A percentile compares a stretch with the other conserved stretches of the same genome.
These are phyloP conservation scores for Coniochaeta ligniaria DNA, from an alignment of 2,329 filamentous ascomycete genomes.

Conservation along the genomic window DNA sequence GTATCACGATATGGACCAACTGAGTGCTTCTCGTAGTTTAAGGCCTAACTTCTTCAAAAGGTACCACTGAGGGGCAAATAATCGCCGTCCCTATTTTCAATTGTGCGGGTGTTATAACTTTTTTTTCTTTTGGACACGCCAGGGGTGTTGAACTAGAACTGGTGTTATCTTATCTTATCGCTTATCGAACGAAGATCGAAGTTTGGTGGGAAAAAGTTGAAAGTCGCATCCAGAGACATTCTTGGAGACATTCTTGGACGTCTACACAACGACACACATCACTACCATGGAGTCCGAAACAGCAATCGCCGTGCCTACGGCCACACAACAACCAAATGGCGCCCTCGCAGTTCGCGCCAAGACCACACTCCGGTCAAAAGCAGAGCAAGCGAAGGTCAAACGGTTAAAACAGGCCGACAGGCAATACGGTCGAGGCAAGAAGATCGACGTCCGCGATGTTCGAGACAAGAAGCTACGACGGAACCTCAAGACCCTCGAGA, in stretches of 20 bases:
- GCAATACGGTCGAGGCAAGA: slow-evolving; percentile 77
- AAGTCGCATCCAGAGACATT: neutral
- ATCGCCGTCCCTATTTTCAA: neutral
- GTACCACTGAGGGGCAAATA: slow-evolving; percentile 2
- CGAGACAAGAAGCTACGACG: slow-evolving; percentile 85
- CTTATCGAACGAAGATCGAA: neutral
- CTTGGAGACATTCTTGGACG: too few relatives aligned
- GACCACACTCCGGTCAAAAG: slow-evolving; percentile 43
- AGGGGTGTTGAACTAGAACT: too few relatives aligned
- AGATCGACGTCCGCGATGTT: slow-evolving; percentile 64
- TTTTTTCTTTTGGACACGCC: too few relatives aligned
- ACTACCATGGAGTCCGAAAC: slow-evolving; percentile 8
- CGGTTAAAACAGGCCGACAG: slow-evolving; percentile 58
- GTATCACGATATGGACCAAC: neutral
- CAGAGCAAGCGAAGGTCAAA: slow-evolving; percentile 42
- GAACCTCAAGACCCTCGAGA: slow-evolving; percentile 72
- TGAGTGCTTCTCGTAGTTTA: neutral
- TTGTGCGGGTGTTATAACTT: too few relatives aligned
- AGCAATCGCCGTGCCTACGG: slow-evolving; percentile 18
- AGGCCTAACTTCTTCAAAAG: neutral
- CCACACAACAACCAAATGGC: slow-evolving; percentile 39
- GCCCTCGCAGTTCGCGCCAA: slow-evolving; percentile 42
- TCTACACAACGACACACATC: too few relatives aligned
- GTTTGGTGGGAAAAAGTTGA: slow-evolving; percentile 6
- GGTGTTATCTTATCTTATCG: slow-evolving; percentile 14